Evolutionary conservation across 805 yeast species (phyloP), one percentile per base, ranked within the genome.

Genomic region (Schizosaccharomyces pombe): DNA sequence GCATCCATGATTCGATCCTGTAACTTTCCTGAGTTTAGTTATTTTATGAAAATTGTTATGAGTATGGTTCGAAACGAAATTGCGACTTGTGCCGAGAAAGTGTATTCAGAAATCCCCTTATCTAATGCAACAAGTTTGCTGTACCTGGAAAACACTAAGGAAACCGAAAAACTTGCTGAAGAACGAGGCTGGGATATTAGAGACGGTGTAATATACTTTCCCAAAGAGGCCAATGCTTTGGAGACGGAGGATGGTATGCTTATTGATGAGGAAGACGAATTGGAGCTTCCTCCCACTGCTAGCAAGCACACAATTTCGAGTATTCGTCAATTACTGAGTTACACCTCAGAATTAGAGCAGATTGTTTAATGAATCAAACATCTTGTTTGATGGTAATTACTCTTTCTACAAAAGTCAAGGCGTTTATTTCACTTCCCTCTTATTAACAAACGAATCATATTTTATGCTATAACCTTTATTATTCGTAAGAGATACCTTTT

Each of bases 21-120:
- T 14, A 26, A 26, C 9, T 43, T 37, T 12, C 29, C 28, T 30
- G 47, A 31, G 22, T 54, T 28, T 24, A 43, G 31, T 16, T 24
- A 28, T n/a, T 37, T 33, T 12, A 32, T 32, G 40, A 11, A 47
- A 12, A 30, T 56, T 37, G 55, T 58, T 11, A 58, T 81, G 60
- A 73, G 74, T 60, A 85, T 95, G 1, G 82, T 91, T 57, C 76
- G 97, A 60, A 74, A 72, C 56, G 95, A 87, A 62, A 87, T 91
- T 59, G 85, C 95, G 4, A 73, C 76, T 59, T 84, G 91, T 58
- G 75, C 89, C 57, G 93, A 84, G 63, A 74, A 74, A 61, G 83
- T 93, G 9, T 91, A 87, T 67, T 71, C 72, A 52, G 68, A 76
- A 5, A 72, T 91, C 57, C 95, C 95, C 6, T 66, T 85, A 47